Evolutionary conservation across 2,329 filamentous ascomycete genomes (phyloP).

Genomic region (Fusarium sp.): DNA sequence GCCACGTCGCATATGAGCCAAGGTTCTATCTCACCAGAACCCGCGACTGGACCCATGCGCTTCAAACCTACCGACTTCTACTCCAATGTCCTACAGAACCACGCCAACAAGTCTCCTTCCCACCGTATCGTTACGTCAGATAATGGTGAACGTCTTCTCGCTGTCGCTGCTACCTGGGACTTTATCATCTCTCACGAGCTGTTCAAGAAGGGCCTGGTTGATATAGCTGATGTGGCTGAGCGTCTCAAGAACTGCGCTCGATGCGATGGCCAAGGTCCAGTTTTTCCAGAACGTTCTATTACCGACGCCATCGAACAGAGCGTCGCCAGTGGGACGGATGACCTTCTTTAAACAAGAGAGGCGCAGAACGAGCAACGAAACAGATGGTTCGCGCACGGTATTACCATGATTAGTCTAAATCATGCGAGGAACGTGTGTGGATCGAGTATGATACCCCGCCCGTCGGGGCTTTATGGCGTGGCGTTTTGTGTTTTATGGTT

Average conservation of each 20-base stretch:
- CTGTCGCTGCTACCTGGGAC: conserved; percentile 87
- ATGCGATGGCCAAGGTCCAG: conserved; percentile 88
- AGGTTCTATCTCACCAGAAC: conserved; percentile 55
- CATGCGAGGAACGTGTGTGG: conserved; percentile 31
- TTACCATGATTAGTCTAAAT: conserved; percentile 41
- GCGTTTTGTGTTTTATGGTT: conserved; percentile 41
- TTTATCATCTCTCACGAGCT: conserved; percentile 82
- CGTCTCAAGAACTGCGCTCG: conserved; percentile 76
- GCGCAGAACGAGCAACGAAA: conserved; percentile 13
- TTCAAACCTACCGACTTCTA: conserved; percentile 80
- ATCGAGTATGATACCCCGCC: conserved; percentile 41
- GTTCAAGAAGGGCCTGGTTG: conserved; percentile 79
- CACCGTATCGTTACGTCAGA: conserved; percentile 74
- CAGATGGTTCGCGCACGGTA: conserved; percentile 17
- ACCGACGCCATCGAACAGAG: conserved; percentile 79
- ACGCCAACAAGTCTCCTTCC: conserved; percentile 69
- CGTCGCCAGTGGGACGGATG: conserved; percentile 78
- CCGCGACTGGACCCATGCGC: conserved; percentile 72
- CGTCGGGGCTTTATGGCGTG: conserved; percentile 41
- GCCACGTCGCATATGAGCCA: conserved; percentile 69
- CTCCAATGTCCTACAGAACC: conserved; percentile 67
- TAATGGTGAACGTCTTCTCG: conserved; percentile 74
- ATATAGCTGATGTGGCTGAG: conserved; percentile 83
- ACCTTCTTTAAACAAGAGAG: conserved; percentile 60
- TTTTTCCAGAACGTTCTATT: conserved; percentile 82